Conservation (phyloP, 2,329 filamentous ascomycete species). For the Ascochyta viciae-villosae region DNA sequence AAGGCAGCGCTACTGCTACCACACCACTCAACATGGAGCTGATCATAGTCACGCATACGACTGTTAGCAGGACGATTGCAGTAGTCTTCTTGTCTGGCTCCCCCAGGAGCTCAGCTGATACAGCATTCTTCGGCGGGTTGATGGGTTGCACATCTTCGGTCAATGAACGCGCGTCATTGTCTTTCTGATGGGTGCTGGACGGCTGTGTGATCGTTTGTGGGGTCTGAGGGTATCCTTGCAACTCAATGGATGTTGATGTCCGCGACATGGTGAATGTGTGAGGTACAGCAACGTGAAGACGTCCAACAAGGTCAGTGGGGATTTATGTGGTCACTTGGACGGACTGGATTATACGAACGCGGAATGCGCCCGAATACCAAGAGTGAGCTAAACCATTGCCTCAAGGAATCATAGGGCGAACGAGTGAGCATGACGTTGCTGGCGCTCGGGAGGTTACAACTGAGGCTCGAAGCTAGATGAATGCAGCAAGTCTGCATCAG, state of each 20-base stretch:
- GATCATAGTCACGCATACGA: constrained; percentile 39
- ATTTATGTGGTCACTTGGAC: neutral
- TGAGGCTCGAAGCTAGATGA: constrained; percentile 3
- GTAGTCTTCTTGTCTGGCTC: constrained; percentile 34
- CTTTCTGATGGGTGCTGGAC: constrained; percentile 21
- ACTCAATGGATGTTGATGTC: constrained; percentile 36
- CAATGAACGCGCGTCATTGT: constrained; percentile 10
- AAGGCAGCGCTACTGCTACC: constrained; percentile 52
- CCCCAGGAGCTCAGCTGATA: constrained; percentile 23
- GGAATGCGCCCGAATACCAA: neutral
- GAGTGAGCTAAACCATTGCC: neutral
- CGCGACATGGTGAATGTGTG: constrained; percentile 30
- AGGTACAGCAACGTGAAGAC: neutral
- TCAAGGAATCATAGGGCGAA: neutral
- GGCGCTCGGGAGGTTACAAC: neutral
- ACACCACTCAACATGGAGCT: constrained; percentile 46
- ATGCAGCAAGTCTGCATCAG: constrained; percentile 1
- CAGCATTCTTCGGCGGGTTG: constrained; percentile 16
- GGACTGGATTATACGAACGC: neutral
- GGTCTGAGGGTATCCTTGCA: constrained; percentile 23
- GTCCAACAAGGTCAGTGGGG: neutral
- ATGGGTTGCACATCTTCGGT: constrained; percentile 24
- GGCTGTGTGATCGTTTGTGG: constrained; percentile 22
- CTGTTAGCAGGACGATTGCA: constrained; percentile 34
- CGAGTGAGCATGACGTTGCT: constrained; percentile 6